Percentiles rank a stretch among this genome's conserved stretches.
phyloP scores from a whole-genome alignment of 768 basidiomycete species.

The Dacryopinax primogenitus region DNA sequence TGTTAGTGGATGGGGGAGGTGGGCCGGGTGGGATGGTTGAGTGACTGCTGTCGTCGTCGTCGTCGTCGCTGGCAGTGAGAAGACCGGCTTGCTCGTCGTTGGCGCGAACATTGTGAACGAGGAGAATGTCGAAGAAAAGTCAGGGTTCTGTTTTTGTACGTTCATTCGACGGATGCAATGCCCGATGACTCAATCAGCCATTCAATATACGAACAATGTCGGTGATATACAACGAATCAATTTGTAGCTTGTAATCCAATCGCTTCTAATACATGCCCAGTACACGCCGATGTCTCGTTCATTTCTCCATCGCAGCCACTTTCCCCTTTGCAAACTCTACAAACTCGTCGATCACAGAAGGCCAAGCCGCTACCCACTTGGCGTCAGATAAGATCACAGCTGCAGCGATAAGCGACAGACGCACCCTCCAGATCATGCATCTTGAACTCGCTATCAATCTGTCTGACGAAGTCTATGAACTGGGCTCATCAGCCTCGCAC shows the following conservation, averaged over 20 bases:
- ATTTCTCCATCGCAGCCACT: not conserved
- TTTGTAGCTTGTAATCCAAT: too few relatives aligned
- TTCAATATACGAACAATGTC: too few relatives aligned
- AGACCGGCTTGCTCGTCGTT: too few relatives aligned
- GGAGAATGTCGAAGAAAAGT: too few relatives aligned
- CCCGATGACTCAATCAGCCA: too few relatives aligned
- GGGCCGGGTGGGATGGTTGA: not conserved
- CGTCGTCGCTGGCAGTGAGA: too few relatives aligned
- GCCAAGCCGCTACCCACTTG: constrained; percentile 58
- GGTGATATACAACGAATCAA: too few relatives aligned
- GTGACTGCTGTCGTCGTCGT: not conserved
- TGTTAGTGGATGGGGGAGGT: not conserved
- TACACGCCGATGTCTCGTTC: not conserved
- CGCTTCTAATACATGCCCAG: too few relatives aligned
- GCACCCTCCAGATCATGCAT: constrained; percentile 67
- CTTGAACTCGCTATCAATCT: constrained; percentile 57
- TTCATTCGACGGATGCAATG: too few relatives aligned
- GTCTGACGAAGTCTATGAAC: constrained; percentile 69
- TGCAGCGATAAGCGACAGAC: constrained; percentile 14
- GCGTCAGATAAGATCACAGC: not conserved
- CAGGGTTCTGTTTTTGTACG: too few relatives aligned
- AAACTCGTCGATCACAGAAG: constrained; percentile 75
- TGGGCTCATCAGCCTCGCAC: constrained; percentile 22
- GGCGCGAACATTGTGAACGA: too few relatives aligned
- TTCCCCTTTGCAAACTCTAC: constrained; percentile 47